A percentile compares a stretch with the other conserved stretches of the same genome.
Evolutionary conservation across 139 green algal genomes (phyloP).

Genomic region (Chlamydomonas urium): DNA sequence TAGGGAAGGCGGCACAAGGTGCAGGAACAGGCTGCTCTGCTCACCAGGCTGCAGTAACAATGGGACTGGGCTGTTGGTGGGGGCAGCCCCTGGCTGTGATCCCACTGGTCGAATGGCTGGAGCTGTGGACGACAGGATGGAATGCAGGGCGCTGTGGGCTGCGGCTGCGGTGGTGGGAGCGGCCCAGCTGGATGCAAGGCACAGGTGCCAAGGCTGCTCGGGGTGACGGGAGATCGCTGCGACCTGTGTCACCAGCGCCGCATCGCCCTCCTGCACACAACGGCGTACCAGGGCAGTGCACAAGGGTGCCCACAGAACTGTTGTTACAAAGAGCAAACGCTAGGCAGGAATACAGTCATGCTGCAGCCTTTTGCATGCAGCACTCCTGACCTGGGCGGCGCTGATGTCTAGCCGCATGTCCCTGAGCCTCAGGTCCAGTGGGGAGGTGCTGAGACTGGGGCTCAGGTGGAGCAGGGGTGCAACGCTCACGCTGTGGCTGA

Average conservation of each 20-base stretch:
- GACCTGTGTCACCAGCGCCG: not conserved
- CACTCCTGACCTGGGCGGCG: not conserved
- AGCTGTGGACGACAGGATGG: not conserved
- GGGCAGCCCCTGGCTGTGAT: too few species aligned
- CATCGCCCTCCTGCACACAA: not conserved
- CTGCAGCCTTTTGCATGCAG: not conserved
- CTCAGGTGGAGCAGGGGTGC: conserved; percentile 36
- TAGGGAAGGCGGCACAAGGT: too few species aligned
- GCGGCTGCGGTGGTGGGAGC: too few species aligned
- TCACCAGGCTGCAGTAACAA: too few species aligned
- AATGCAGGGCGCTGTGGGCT: too few species aligned
- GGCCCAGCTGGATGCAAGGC: too few species aligned
- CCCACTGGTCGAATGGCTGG: not conserved
- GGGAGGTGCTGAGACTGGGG: conserved; percentile 25
- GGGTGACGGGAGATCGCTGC: not conserved
- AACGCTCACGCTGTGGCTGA: conserved; percentile 43
- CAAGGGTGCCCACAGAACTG: too few species aligned
- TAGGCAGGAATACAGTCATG: not conserved
- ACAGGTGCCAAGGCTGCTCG: too few species aligned
- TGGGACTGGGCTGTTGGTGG: too few species aligned
- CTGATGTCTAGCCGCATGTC: conserved; percentile 7
- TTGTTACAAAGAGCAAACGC: not conserved
- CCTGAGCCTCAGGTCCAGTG: conserved; percentile 4
- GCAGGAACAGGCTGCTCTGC: too few species aligned
- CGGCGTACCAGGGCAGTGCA: too few species aligned